Evolutionary conservation across 2,329 filamentous ascomycete genomes (phyloP).

Genomic region (Fusarium solani-melongenae): DNA sequence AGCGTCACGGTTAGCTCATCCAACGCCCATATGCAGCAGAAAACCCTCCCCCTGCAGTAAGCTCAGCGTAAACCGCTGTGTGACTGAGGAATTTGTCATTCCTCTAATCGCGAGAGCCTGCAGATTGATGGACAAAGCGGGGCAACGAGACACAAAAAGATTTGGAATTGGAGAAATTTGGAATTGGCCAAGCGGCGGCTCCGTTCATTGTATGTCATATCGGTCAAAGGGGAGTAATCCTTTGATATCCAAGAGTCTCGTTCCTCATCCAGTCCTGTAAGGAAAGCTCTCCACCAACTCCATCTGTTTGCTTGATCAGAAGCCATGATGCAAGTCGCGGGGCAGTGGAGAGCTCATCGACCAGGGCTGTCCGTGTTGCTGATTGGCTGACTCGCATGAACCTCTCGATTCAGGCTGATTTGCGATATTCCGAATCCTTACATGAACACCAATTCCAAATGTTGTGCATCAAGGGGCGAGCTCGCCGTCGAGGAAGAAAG

Average conservation of each 20-base stretch:
- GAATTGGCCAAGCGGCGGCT: neutral
- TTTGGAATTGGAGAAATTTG: constrained; percentile 7
- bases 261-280: neutral
- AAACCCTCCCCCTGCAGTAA: neutral
- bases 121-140: constrained; percentile 22
- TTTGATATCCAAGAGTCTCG: neutral
- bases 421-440: constrained; percentile 8
- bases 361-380: constrained; percentile 3
- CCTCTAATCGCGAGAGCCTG: constrained; percentile 5
- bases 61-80: constrained; percentile 9
- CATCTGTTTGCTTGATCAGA: constrained; percentile 4
- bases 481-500: neutral
- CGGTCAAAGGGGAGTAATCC: neutral
- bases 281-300: constrained; percentile 4
- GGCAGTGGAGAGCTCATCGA: constrained; percentile 30
- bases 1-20: constrained; percentile 40
- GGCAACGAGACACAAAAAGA: constrained; percentile 1
- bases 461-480: neutral
- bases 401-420: constrained; percentile 19
- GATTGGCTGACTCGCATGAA: constrained; percentile 22
- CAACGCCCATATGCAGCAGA: constrained; percentile 10
- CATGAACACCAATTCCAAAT: neutral
- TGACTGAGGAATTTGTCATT: constrained; percentile 37
- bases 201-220: neutral
- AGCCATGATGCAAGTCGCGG: constrained; percentile 27